Evolutionary conservation across 768 basidiomycete genomes (phyloP).

Genomic region (Trametopsis cervina): DNA sequence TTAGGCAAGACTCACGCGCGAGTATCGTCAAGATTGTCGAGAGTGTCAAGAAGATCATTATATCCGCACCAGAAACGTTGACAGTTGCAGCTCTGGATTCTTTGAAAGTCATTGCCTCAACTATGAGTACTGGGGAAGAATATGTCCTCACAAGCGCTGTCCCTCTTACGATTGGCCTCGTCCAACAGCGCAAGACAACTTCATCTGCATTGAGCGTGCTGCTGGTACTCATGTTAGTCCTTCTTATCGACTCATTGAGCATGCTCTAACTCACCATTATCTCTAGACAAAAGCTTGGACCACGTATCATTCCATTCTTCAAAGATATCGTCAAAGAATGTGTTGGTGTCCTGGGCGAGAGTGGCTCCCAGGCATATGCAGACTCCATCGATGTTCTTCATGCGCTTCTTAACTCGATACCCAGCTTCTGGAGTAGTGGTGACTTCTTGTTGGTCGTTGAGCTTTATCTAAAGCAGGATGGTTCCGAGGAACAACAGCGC

Average conservation of each 20-base stretch:
- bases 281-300: constrained; percentile 66
- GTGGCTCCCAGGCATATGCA: constrained; percentile 25
- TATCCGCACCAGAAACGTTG: constrained; percentile 34
- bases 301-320: constrained; percentile 84
- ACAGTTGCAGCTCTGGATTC: constrained; percentile 48
- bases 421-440: constrained; percentile 68
- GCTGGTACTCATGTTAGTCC: constrained; percentile 52
- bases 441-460: constrained; percentile 53
- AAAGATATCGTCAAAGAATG: constrained; percentile 60
- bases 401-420: constrained; percentile 65
- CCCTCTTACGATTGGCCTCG: constrained; percentile 46
- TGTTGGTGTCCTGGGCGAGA: constrained; percentile 34
- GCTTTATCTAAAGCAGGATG: constrained; percentile 43
- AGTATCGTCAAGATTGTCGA: constrained; percentile 48
- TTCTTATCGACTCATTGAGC: not conserved
- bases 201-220: constrained; percentile 47
- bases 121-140: constrained; percentile 63
- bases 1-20: constrained; percentile 44
- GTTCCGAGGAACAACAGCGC: constrained; percentile 22
- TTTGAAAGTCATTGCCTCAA: constrained; percentile 49
- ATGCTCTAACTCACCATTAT: not conserved
- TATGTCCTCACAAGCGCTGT: constrained; percentile 48
- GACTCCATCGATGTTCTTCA: constrained; percentile 47
- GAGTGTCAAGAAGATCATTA: constrained; percentile 41
- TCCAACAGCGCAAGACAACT: constrained; percentile 33